Evolutionary conservation across 345 rosid genomes (phyloP).

Genomic region (Ailanthus altissimus): DNA sequence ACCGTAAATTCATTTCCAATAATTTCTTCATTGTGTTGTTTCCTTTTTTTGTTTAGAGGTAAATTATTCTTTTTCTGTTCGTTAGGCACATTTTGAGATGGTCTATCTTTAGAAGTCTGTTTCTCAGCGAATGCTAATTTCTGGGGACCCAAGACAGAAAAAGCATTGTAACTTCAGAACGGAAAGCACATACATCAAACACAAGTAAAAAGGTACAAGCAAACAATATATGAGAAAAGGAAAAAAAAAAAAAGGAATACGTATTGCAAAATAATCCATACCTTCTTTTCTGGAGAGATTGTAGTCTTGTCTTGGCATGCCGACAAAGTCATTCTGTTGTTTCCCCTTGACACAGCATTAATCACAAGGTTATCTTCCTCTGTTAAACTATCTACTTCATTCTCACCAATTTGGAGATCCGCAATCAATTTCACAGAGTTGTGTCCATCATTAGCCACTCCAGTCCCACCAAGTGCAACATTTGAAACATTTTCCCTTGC

Average conservation of each 20-base stretch:
- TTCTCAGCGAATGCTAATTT: conserved; percentile 32
- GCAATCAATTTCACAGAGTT: conserved; percentile 24
- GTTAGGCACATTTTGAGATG: conserved; percentile 23
- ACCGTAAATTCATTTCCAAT: conserved; percentile 32
- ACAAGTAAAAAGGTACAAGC: not conserved
- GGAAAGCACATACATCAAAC: not conserved
- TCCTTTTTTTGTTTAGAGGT: conserved; percentile 38
- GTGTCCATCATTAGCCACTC: conserved; percentile 29
- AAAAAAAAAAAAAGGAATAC: conserved; percentile 7
- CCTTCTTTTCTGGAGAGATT: conserved; percentile 23
- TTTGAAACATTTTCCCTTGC: conserved; percentile 38
- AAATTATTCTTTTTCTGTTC: conserved; percentile 28
- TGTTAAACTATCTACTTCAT: conserved; percentile 17
- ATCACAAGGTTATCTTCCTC: conserved; percentile 46
- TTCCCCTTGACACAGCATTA: conserved; percentile 37
- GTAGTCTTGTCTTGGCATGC: conserved; percentile 14
- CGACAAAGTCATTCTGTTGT: conserved; percentile 8
- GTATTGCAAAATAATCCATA: conserved; percentile 8
- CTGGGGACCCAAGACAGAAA: conserved; percentile 34
- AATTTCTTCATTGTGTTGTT: conserved; percentile 31
- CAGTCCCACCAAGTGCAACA: not conserved
- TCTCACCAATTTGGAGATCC: conserved; percentile 28
- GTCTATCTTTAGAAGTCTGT: conserved; percentile 30
- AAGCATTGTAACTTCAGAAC: not conserved
- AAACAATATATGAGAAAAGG: too few relatives aligned